Base-by-base conservation (phyloP, 495 filamentous ascomycete species). In the Tuber brumale region DNA sequence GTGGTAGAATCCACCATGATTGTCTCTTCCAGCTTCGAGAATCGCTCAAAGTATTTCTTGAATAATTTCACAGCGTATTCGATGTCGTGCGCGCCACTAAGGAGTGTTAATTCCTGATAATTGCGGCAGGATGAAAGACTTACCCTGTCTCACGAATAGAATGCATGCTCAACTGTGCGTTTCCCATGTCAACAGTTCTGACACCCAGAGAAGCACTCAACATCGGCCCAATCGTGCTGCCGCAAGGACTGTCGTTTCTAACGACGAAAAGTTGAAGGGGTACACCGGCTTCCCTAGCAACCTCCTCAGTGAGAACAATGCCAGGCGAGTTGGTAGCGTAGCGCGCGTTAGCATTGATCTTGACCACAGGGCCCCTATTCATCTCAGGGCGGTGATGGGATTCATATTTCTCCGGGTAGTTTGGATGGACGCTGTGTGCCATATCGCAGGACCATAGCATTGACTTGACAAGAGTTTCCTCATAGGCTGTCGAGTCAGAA, bases 381-480 rank as follows among this genome's bases (percentile, higher is more conserved):
- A 98, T 94, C 82, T 95, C 91, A 7, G 96, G 95, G 73, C 91
- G 89, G 85, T 98, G 95, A 77, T 92, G 91, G 51, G 89, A 83
- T 86, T 99, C 95, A 84, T 98, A 97, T 85, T 98, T 98, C 76
- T 84, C 88, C 0, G 90, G 85, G 85, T 97, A 98, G 86, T 99
- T 99, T 48, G 95, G 95, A 84, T 99, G 91, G 23, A 98, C 90
- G 3, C 90, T 90, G 85, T 99, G 95, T 5, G 96, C 94, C 94
- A 98, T 97, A 84, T 99, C 95, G 57, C 96, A 96, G 12, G 94
- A 97, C 77, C 98, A 87, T 61, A 99, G 89, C 87, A 99, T 97
- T 3, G 93, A 97, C n/a, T 91, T 92, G 39, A 92, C 88, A 70
- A 97, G 89, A 21, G 93, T 95, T 86, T 98, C 94, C 85, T 98